These are phyloP conservation scores for Xerocomellus chrysenteron DNA, from an alignment of 768 basidiomycete genomes.

Conservation along the genomic window DNA sequence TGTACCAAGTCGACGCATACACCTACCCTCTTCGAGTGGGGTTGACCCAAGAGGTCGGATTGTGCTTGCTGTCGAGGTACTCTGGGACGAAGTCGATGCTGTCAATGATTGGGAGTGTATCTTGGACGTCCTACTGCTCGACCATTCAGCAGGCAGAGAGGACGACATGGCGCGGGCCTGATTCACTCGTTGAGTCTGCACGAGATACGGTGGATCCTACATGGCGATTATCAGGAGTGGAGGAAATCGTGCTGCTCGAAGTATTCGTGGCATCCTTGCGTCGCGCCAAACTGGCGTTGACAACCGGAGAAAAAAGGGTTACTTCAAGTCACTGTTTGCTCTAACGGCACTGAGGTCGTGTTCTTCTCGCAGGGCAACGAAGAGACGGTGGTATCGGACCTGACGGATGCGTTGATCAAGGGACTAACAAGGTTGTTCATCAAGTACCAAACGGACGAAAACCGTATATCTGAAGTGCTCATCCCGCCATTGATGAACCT, in stretches of 20 bases:
- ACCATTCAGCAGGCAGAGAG: conserved; percentile 75
- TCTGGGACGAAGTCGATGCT: conserved; percentile 79
- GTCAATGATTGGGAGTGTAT: conserved; percentile 81
- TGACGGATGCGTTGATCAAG: conserved; percentile 86
- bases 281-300: conserved; percentile 54
- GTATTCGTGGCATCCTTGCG: conserved; percentile 69
- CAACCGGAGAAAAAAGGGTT: conserved; percentile 65
- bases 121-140: conserved; percentile 77
- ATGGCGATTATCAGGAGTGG: conserved; percentile 83
- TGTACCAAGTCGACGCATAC: conserved; percentile 32
- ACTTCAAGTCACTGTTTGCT: conserved; percentile 11
- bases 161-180: conserved; percentile 35
- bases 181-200: conserved; percentile 26
- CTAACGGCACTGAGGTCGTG: background rate
- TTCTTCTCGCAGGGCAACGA: conserved; percentile 59
- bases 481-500: conserved; percentile 87
- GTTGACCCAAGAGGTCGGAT: conserved; percentile 55
- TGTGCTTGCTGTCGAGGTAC: conserved; percentile 80
- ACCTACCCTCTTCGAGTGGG: conserved; percentile 44
- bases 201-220: conserved; percentile 57
- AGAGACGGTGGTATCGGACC: conserved; percentile 65
- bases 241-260: conserved; percentile 77
- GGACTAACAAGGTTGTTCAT: conserved; percentile 42
- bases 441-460: too few relatives aligned
- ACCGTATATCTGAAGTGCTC: conserved; percentile 74